Conservation (phyloP, 106 monocot species). For the Dioscorea dumetorum region DNA sequence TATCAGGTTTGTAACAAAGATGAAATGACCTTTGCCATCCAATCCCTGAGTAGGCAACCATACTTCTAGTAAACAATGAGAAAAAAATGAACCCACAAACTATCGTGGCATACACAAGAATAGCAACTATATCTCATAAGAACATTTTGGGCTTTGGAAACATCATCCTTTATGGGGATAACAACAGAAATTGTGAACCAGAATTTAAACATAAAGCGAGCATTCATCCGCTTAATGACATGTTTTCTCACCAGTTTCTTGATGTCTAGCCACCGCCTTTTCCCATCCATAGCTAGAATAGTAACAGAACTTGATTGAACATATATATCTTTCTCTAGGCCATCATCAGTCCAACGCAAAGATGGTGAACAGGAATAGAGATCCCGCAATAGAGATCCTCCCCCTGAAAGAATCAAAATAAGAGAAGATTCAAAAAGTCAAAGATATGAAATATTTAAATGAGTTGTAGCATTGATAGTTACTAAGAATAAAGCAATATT, state of each 20-base stretch:
- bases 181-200: background rate
- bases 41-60: conserved; percentile 49
- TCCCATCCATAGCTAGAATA: conserved; percentile 97
- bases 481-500: no score
- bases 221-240: no score
- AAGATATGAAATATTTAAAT: no score
- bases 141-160: no score
- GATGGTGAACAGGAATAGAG: conserved; percentile 54
- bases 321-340: conserved; percentile 85
- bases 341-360: conserved; percentile 59
- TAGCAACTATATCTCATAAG: background rate
- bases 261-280: conserved; percentile 94
- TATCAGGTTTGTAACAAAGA: conserved; percentile 90
- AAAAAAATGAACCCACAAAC: background rate
- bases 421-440: no score
- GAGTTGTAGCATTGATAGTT: no score
- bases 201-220: no score
- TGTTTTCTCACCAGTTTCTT: conserved; percentile 48
- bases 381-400: conserved; percentile 28
- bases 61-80: background rate
- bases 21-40: conserved; percentile 69
- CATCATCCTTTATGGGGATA: no score
- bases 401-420: no score
- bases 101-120: background rate
- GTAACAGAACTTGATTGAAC: conserved; percentile 73